Evolutionary conservation across 1,284 basidiomycete genomes (phyloP).

Genomic region (Ustilago nuda): DNA sequence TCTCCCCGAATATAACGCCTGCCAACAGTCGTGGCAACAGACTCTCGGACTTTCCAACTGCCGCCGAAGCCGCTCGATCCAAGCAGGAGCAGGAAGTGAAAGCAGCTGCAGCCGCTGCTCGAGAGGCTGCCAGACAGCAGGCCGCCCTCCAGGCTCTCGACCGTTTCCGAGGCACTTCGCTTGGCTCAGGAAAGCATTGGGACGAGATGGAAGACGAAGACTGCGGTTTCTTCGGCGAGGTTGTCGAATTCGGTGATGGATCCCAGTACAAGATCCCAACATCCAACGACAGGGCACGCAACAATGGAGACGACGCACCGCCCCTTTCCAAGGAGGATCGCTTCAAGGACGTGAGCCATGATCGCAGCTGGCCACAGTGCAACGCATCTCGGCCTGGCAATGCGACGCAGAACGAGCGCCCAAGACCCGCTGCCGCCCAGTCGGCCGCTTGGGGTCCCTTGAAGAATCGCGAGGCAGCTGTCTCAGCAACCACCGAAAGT

Average conservation of each 20-base stretch:
- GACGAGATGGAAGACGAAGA: slow-evolving; percentile 68
- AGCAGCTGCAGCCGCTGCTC: slow-evolving; percentile 57
- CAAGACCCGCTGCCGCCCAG: slow-evolving; percentile 17
- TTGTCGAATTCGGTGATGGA: slow-evolving; percentile 68
- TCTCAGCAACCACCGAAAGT: slow-evolving; percentile 18
- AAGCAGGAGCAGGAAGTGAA: slow-evolving; percentile 63
- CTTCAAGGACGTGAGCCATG: slow-evolving; percentile 63
- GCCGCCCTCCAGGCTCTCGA: slow-evolving; percentile 59
- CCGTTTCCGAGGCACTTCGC: slow-evolving; percentile 61
- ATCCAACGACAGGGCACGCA: slow-evolving; percentile 37
- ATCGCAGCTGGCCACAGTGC: slow-evolving; percentile 61
- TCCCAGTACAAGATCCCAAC: slow-evolving; percentile 65
- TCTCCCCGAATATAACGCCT: slow-evolving; percentile 29
- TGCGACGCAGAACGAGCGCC: slow-evolving; percentile 18
- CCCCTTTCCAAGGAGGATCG: slow-evolving; percentile 62
- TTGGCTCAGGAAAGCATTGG: slow-evolving; percentile 64
- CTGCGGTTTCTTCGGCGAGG: slow-evolving; percentile 63
- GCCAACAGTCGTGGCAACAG: slow-evolving; percentile 17
- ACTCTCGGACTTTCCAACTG: slow-evolving; percentile 65
- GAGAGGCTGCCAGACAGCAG: slow-evolving; percentile 55
- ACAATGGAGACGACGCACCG: slow-evolving; percentile 17
- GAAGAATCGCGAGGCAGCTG: slow-evolving; percentile 29
- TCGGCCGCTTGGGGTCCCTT: slow-evolving; percentile 32
- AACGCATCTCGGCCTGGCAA: slow-evolving; percentile 9
- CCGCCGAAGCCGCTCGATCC: slow-evolving; percentile 62